Evolutionary conservation across 2,329 filamentous ascomycete species (phyloP).

Genomic region (Ophiobolus disseminans): DNA sequence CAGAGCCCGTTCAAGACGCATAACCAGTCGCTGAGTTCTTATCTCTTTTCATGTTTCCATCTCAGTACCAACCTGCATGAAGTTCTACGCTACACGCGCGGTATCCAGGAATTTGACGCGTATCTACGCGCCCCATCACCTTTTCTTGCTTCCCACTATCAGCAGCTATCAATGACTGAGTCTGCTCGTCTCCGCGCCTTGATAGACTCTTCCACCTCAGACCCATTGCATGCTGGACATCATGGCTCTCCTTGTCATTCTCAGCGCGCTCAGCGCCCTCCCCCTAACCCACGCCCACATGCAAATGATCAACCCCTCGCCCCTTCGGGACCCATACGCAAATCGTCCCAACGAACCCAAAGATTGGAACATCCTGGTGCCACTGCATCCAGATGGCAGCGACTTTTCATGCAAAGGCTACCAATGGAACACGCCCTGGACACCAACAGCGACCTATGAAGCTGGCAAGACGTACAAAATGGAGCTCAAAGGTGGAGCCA

Average conservation of each 20-base stretch:
- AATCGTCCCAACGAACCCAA: constrained; percentile 52
- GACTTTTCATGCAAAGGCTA: constrained; percentile 82
- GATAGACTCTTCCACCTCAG: constrained; percentile 3
- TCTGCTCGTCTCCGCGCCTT: not conserved
- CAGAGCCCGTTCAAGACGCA: too few species aligned
- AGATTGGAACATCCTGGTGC: constrained; percentile 76
- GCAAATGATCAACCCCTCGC: constrained; percentile 63
- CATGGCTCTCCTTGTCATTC: constrained; percentile 31
- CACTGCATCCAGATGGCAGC: constrained; percentile 65
- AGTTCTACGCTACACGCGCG: constrained; percentile 1
- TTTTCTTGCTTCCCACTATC: constrained; percentile 29
- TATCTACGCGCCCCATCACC: constrained; percentile 18
- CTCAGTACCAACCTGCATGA: not conserved
- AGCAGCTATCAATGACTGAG: constrained; percentile 6
- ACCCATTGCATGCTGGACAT: constrained; percentile 21
- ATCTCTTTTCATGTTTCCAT: not conserved
- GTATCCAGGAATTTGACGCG: constrained; percentile 36
- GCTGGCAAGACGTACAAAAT: constrained; percentile 70
- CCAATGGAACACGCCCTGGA: constrained; percentile 58
- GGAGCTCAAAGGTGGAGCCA: constrained; percentile 65
- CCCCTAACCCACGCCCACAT: constrained; percentile 54
- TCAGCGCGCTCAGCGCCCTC: constrained; percentile 32
- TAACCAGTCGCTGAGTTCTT: too few species aligned
- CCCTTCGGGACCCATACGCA: constrained; percentile 58
- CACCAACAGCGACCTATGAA: constrained; percentile 65